phyloP scores from a whole-genome alignment of 768 basidiomycete species.

The Tricholoma matsutake region DNA sequence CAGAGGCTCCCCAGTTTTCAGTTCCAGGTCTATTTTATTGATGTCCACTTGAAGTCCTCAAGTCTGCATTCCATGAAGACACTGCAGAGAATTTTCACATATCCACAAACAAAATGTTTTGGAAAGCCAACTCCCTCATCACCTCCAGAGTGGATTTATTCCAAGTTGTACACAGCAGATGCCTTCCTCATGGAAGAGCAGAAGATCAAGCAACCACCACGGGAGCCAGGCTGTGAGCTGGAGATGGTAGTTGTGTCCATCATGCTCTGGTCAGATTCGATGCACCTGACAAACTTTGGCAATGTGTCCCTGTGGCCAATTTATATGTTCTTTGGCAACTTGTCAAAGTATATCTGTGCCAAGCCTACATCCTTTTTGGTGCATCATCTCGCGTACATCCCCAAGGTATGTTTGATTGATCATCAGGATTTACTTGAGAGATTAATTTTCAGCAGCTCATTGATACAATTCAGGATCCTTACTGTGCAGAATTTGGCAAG shows the following conservation, averaged over 20 bases:
- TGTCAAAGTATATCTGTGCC: slow-evolving; percentile 17
- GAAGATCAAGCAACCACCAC: not conserved
- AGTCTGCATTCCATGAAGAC: slow-evolving; percentile 15
- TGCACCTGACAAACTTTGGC: slow-evolving; percentile 9
- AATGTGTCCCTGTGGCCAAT: slow-evolving; percentile 16
- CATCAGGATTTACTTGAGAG: not conserved
- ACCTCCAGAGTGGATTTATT: not conserved
- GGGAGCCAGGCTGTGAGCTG: slow-evolving; percentile 8
- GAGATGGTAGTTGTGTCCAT: slow-evolving; percentile 21
- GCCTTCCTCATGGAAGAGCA: not conserved
- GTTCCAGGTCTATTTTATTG: slow-evolving; percentile 29
- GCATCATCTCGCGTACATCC: slow-evolving; percentile 20
- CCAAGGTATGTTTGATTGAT: slow-evolving; percentile 3
- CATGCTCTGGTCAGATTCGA: slow-evolving; percentile 25
- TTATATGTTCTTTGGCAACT: slow-evolving; percentile 17
- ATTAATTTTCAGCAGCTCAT: not conserved
- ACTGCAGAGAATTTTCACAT: slow-evolving; percentile 8
- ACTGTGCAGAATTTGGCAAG: not conserved
- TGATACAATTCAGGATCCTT: not conserved
- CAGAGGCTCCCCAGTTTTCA: slow-evolving; percentile 24
- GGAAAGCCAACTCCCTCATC: slow-evolving; percentile 5
- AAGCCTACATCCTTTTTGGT: slow-evolving; percentile 6
- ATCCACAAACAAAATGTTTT: slow-evolving; percentile 13
- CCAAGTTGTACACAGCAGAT: slow-evolving; percentile 2
- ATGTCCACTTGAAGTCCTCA: slow-evolving; percentile 19